Base-by-base conservation (phyloP, 805 yeast species). In the Kuraishia piskuri region DNA sequence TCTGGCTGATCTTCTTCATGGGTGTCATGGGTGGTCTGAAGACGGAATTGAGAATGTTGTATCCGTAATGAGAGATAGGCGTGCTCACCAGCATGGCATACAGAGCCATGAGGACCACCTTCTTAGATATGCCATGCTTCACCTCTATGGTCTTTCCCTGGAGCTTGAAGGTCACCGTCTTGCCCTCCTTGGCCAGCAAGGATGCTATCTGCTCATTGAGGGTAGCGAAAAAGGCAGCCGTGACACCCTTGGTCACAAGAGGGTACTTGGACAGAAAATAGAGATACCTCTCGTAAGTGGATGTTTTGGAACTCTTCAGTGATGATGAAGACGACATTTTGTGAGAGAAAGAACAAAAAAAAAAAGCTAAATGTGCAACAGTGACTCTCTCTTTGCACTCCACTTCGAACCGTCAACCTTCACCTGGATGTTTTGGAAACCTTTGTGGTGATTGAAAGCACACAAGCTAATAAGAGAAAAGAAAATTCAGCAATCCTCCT, bases 201-300 rank as follows among this genome's bases (percentile, higher is more conserved):
- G 82, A 71, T 0, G 88, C 84, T 17, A 83, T 71, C 44, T 76
- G 66, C 61, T 84, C 90, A 58, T 82, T 83, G 48, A 83, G 67
- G 0, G 79, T 72, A 8, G 78, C 77, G n/a, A 83, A 67, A 0
- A 76, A 61, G 0, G 80, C 84, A 1, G 83, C 75, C 0, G 88
- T 83, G 20, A 77, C 57, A 1, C 83, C 71, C 61, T 84, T 84
- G 50, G 88, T 83, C 49, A 79, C 63, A 12, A 84, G 64, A 0
- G 90, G 90, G 55, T 80, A 70, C 54, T 68, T 71, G 7, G 65
- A 59, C 46, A 83, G 63, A 36, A 68, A 66, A 2, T 59, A 52
- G 23, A 78, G 64, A 57, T 82, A 73, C 20, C 56, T 58, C 40
- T 31, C 40, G 17, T 31, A 31, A 3, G 40, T 6, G 40, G 40